Evolutionary conservation across 768 basidiomycete species (phyloP), one percentile per base, ranked within the genome.

Genomic region (Termitomyces bulborhizus): DNA sequence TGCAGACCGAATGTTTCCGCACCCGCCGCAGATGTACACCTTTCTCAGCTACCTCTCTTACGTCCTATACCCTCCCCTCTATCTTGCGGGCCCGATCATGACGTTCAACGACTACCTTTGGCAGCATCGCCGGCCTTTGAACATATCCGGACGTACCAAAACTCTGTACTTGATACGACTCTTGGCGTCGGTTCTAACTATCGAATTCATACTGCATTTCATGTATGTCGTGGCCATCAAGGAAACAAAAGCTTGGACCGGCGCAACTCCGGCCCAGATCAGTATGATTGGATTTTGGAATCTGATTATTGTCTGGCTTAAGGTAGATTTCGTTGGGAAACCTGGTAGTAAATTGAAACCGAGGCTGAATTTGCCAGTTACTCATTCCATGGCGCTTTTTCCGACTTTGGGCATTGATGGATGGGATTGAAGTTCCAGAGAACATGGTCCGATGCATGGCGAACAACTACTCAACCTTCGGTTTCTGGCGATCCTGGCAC

Each of bases 361-460:
- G n/a, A 49, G 24, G 8, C 37, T 1, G 16, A 37, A 18, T 41
- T 39, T 16, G n/a, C n/a, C 62, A 98, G 95, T 82, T 98, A 21
- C 75, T 98, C 41, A 81, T 98, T 21, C 90, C 94, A 0, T 98
- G 96, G 96, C 81, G 96, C 11, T 97, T 97, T 75, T 98, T 98
- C 76, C 88, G 95, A 2, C 72, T 97, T 18, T 98, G 95, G 93
- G 87, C 95, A 2, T 73, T 98, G 21, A 68, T 82, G 52, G 91
- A 93, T 63, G 91, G 90, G 0, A 80, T 98, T 34, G 92, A 97
- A 62, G 89, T 93, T 0, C 97, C 96, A 0, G 97, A 99, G 69
- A 99, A 99, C 69, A 97, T 98, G 97, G 80, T 99, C 12, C 82
- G 97, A n/a, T 98, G 97, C 65, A 88, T 98, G 85, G 90, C 85